Percentiles rank a stretch among this genome's conserved stretches.
These are phyloP conservation scores for Ceratocystis huliohia DNA, from an alignment of 2,329 filamentous ascomycete genomes.

Conservation along the genomic window DNA sequence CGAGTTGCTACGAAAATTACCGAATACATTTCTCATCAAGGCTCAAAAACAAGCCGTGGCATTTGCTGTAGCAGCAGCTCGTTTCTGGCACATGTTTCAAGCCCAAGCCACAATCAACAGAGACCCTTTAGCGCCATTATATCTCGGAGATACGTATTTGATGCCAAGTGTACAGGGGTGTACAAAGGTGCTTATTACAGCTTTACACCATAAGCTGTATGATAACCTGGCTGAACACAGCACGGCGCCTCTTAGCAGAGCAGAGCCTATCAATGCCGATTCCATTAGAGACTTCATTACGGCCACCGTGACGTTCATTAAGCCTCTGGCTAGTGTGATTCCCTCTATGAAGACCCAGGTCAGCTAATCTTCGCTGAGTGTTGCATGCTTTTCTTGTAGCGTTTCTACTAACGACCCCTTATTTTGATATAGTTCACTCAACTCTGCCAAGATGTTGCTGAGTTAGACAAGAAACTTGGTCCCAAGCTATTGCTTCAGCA, in stretches of 20 bases:
- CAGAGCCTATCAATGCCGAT: slow-evolving; percentile 27
- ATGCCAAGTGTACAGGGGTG: slow-evolving; percentile 22
- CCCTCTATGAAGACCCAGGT: slow-evolving; percentile 22
- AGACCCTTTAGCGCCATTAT: slow-evolving; percentile 22
- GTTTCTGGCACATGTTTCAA: slow-evolving; percentile 30
- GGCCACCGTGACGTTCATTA: slow-evolving; percentile 28
- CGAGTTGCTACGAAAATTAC: slow-evolving; percentile 29
- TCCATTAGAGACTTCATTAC: slow-evolving; percentile 28
- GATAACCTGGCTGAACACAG: slow-evolving; percentile 28
- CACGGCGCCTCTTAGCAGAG: slow-evolving; percentile 30
- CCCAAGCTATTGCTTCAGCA: neutral
- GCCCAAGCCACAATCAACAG: slow-evolving; percentile 25
- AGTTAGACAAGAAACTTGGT: slow-evolving; percentile 11
- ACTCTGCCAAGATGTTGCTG: slow-evolving; percentile 11
- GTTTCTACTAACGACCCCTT: neutral
- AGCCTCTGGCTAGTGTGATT: slow-evolving; percentile 26
- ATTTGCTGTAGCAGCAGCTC: slow-evolving; percentile 29
- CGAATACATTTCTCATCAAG: slow-evolving; percentile 28
- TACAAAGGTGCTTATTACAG: slow-evolving; percentile 28
- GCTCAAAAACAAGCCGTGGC: slow-evolving; percentile 32
- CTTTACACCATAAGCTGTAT: slow-evolving; percentile 29
- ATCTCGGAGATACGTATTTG: slow-evolving; percentile 21
- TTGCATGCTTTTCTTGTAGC: neutral
- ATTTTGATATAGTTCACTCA: slow-evolving; percentile 5
- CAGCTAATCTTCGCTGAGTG: neutral